These are phyloP conservation scores for Dysphania ambrosioides DNA, from an alignment of 148 eudicot genomes.

Conservation along the genomic window DNA sequence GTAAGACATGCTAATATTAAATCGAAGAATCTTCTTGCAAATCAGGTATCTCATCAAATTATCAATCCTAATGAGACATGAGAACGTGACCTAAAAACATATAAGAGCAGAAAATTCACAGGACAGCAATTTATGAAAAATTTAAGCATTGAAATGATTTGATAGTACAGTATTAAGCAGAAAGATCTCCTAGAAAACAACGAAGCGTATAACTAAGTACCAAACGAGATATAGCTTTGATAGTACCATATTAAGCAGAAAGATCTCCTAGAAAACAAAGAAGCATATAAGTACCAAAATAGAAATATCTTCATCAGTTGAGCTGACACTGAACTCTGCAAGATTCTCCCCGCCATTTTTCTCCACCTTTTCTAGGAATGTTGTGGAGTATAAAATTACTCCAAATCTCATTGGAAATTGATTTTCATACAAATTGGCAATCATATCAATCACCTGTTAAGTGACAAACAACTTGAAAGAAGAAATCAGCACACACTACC, in stretches of 20 bases:
- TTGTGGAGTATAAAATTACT: slow-evolving; percentile 69
- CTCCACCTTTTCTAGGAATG: slow-evolving; percentile 50
- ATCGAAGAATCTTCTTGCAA: not conserved
- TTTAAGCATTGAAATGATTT: not conserved
- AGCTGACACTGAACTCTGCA: slow-evolving; percentile 28
- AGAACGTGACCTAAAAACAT: not conserved
- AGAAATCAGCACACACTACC: slow-evolving; percentile 11
- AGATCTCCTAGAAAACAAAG: slow-evolving; percentile 4
- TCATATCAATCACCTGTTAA: slow-evolving; percentile 61
- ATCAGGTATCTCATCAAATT: not conserved
- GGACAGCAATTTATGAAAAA: not conserved
- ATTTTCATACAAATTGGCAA: slow-evolving; percentile 69
- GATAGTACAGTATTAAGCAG: not conserved
- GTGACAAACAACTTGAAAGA: slow-evolving; percentile 17
- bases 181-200: slow-evolving; percentile 5
- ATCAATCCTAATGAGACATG: not conserved
- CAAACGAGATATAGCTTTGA: too few species aligned
- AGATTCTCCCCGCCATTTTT: slow-evolving; percentile 46
- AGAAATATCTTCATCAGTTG: slow-evolving; percentile 61
- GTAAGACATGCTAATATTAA: not conserved
- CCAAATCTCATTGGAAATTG: slow-evolving; percentile 95
- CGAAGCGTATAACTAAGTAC: slow-evolving; percentile 3
- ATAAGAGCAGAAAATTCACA: not conserved
- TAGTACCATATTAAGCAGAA: not conserved
- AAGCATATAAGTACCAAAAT: slow-evolving; percentile 51